Evolutionary conservation across 2,329 filamentous ascomycete species (phyloP).

Genomic region (Furcasterigmium sp.): DNA sequence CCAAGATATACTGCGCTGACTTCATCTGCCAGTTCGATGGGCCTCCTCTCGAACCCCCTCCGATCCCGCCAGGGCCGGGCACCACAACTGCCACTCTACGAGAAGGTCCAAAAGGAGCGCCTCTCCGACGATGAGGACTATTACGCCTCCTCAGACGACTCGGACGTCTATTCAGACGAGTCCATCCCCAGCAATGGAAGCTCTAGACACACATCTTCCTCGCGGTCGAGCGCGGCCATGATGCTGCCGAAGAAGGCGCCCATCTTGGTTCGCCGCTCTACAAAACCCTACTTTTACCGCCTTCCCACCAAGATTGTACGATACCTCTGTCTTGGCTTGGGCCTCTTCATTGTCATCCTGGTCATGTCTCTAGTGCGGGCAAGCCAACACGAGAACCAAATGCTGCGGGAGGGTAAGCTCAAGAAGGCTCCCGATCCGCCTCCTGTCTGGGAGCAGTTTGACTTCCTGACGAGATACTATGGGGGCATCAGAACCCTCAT

Average conservation of each 20-base stretch:
- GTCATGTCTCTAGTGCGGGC: constrained; percentile 70
- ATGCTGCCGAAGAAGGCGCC: constrained; percentile 37
- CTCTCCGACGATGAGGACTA: constrained; percentile 44
- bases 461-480: constrained; percentile 83
- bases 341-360: constrained; percentile 67
- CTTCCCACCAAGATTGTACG: constrained; percentile 69
- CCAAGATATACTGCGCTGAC: background rate
- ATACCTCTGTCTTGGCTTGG: constrained; percentile 70
- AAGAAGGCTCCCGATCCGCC: constrained; percentile 59
- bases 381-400: constrained; percentile 64
- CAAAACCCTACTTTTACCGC: constrained; percentile 44
- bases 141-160: constrained; percentile 40
- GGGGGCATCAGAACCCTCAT: constrained; percentile 76
- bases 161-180: constrained; percentile 32
- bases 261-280: constrained; percentile 22
- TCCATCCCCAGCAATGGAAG: constrained; percentile 41
- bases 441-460: constrained; percentile 76
- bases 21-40: constrained; percentile 33
- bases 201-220: constrained; percentile 49
- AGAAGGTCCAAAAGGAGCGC: constrained; percentile 43
- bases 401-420: constrained; percentile 49
- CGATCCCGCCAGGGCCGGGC: constrained; percentile 38
- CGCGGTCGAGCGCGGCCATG: constrained; percentile 33
- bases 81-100: constrained; percentile 44
- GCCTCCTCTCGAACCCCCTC: constrained; percentile 40